Percentiles rank a stretch among this genome's conserved stretches.
Evolutionary conservation across 2,329 filamentous ascomycete species (phyloP).

Genomic region (Erysiphe neolycopersici): DNA sequence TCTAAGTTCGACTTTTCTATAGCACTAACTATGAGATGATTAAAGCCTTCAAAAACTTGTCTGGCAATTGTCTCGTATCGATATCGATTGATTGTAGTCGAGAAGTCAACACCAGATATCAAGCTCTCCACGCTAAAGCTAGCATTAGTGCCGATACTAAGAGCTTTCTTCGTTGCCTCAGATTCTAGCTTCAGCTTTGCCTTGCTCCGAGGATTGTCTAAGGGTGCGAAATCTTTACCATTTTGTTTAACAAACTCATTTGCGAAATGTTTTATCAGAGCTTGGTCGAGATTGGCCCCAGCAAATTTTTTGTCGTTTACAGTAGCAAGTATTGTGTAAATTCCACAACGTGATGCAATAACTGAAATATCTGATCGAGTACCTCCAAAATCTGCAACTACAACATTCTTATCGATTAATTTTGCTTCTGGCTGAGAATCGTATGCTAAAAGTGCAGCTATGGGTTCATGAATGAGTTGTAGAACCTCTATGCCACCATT

Average conservation of each 20-base stretch:
- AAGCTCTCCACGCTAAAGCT: conserved; percentile 84
- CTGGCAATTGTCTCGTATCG: conserved; percentile 73
- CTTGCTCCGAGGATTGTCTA: conserved; percentile 51
- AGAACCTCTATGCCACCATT: conserved; percentile 67
- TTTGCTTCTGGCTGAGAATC: conserved; percentile 57
- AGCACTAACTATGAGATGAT: conserved; percentile 54
- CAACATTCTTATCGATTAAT: conserved; percentile 60
- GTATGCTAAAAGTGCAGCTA: conserved; percentile 72
- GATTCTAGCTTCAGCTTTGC: conserved; percentile 84
- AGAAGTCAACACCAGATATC: conserved; percentile 71
- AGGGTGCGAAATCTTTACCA: conserved; percentile 37
- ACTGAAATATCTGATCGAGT: conserved; percentile 82
- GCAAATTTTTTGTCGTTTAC: conserved; percentile 88
- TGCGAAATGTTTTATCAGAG: conserved; percentile 83
- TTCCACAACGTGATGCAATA: conserved; percentile 70
- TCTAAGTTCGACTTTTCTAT: conserved; percentile 85
- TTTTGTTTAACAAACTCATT: conserved; percentile 99
- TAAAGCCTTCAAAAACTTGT: conserved; percentile 75
- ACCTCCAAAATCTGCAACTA: conserved; percentile 80
- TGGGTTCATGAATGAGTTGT: conserved; percentile 77
- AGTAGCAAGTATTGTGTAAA: conserved; percentile 87
- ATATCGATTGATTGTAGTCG: conserved; percentile 72
- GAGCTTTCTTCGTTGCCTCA: conserved; percentile 73
- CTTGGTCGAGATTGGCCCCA: conserved; percentile 64
- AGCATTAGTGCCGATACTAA: conserved; percentile 69